Percentiles rank a stretch among this genome's conserved stretches.
phyloP scores from a whole-genome alignment of 345 rosid species.

The Bretschneidera sinensis region DNA sequence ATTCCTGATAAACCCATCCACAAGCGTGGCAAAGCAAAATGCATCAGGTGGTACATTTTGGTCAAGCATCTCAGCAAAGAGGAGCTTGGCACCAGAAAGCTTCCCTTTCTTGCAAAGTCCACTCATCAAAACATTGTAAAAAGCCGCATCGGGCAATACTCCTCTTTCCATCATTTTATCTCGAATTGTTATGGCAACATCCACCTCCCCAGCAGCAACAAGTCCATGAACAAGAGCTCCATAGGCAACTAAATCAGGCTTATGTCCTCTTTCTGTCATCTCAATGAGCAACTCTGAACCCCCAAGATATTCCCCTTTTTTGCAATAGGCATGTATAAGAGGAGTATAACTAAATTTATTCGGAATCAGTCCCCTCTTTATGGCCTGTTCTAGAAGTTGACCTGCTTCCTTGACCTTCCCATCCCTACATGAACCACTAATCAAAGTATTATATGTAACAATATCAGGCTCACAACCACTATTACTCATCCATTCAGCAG shows the following conservation, averaged over 20 bases:
- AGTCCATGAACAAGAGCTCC: conserved; percentile 79
- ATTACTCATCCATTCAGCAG: conserved; percentile 44
- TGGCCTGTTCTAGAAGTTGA: conserved; percentile 53
- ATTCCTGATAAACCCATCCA: conserved; percentile 71
- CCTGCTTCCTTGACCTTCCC: conserved; percentile 50
- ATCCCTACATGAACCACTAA: conserved; percentile 50
- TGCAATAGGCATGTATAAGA: conserved; percentile 48
- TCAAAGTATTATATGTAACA: conserved; percentile 57
- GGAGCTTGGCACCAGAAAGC: conserved; percentile 53
- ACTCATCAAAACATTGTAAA: conserved; percentile 80
- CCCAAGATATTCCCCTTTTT: conserved; percentile 36
- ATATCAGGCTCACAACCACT: conserved; percentile 63
- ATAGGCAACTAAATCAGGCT: conserved; percentile 66
- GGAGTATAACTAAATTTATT: conserved; percentile 58
- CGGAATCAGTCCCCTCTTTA: conserved; percentile 40
- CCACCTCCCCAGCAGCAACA: conserved; percentile 55
- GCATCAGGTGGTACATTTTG: conserved; percentile 59
- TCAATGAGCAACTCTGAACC: conserved; percentile 56
- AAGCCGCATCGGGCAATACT: conserved; percentile 64
- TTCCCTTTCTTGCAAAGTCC: conserved; percentile 75
- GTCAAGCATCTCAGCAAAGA: conserved; percentile 74
- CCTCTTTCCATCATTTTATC: conserved; percentile 58
- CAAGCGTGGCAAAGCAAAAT: conserved; percentile 59
- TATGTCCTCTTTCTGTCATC: conserved; percentile 68
- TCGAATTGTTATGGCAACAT: conserved; percentile 52